Evolutionary conservation across 768 basidiomycete species (phyloP), one percentile per base, ranked within the genome.

Genomic region (Calocybe indica): DNA sequence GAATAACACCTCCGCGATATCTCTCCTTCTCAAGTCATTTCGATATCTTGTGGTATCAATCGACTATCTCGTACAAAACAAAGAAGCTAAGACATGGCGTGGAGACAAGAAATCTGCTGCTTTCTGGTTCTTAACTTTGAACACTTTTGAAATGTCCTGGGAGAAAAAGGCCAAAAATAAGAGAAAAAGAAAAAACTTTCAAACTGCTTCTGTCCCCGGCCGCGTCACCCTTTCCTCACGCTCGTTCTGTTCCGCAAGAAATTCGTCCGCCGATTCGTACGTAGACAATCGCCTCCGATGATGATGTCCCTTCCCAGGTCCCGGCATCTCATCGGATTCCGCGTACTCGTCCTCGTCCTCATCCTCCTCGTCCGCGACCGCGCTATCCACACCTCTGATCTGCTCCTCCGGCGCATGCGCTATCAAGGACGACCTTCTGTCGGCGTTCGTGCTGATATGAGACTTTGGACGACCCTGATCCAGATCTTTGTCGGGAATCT

Each of bases 171-270:
- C 22, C 22, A 22, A 22, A 22, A 22, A 22, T 1, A 22, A n/a
- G n/a, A n/a, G n/a, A 22, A 22, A 22, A 22, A 22, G 4, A 4
- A 22, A 22, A 22, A 22, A 22, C 22, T 22, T 22, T 22, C 22
- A 22, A 22, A 22, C 22, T 22, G 22, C 22, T 22, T 22, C 22
- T 4, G 22, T 22, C 22, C 22, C 22, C 22, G 22, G 4, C 22
- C 47, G 39, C 14, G 48, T 37, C 5, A 43, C 37, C 12, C 35
- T 43, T 44, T 41, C 49, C 6, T 49, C 39, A 15, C 45, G 49
- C 38, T 69, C 69, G 43, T 67, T 67, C 55, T 81, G 79, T 32
- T 76, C 50, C 56, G 81, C 78, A 58, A 79, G 63, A 1, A 57
- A 56, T 13, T 70, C 71, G 9, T 82, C 74, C 5, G 63, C 60